Evolutionary conservation across 2,329 filamentous ascomycete species (phyloP).

Genomic region (Xylaria sp.): DNA sequence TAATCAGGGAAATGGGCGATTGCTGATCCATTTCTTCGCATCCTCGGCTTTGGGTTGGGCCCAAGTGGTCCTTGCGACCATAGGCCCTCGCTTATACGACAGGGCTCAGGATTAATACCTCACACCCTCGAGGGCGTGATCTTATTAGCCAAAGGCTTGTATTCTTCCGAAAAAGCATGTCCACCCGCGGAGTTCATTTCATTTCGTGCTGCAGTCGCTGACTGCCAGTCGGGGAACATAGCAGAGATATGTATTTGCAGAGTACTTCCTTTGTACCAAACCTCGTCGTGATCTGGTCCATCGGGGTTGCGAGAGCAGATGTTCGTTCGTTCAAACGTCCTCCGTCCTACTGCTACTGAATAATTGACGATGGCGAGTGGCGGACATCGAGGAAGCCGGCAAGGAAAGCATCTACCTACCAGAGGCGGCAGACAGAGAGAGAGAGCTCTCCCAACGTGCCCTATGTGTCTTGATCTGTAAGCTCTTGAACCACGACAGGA

Average conservation of each 20-base stretch:
- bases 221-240: slow-evolving; percentile 25
- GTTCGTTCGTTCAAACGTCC: background rate
- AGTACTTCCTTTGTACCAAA: slow-evolving; percentile 23
- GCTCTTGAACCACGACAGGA: slow-evolving; percentile 14
- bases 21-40: slow-evolving; percentile 19
- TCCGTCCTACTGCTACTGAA: slow-evolving; percentile 6
- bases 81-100: slow-evolving; percentile 27
- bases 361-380: slow-evolving; percentile 16
- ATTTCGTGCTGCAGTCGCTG: slow-evolving; percentile 20
- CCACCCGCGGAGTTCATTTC: slow-evolving; percentile 21
- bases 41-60: slow-evolving; percentile 23
- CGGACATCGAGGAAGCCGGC: slow-evolving; percentile 15
- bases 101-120: slow-evolving; percentile 28
- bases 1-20: slow-evolving; percentile 14
- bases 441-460: slow-evolving; percentile 13
- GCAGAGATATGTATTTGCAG: slow-evolving; percentile 26
- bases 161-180: slow-evolving; percentile 24
- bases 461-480: background rate
- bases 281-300: slow-evolving; percentile 14
- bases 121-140: slow-evolving; percentile 30
- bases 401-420: slow-evolving; percentile 25
- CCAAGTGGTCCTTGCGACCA: slow-evolving; percentile 27
- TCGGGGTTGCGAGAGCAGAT: slow-evolving; percentile 13
- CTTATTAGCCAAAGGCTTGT: slow-evolving; percentile 26
- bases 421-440: slow-evolving; percentile 18